Base-by-base conservation (phyloP, 176 grass and related monocot genomes). In the Panicum miliaceum region DNA sequence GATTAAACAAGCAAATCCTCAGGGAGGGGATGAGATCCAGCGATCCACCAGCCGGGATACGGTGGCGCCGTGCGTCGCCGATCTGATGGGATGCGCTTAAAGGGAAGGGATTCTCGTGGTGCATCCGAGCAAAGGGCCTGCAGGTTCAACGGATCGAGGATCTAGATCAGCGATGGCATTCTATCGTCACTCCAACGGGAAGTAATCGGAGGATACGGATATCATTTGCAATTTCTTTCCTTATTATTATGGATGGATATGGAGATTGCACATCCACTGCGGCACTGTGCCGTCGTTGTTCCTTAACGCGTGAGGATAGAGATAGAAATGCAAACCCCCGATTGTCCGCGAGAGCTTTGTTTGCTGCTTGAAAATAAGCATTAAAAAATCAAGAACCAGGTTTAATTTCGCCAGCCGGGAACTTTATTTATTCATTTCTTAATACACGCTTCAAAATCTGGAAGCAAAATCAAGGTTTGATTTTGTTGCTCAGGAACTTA, bases 1-100 rank as follows among this genome's bases (percentile, higher is more conserved):
- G 87, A 58, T 35, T 84, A 80, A 75, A 88, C 12, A 89, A 84
- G n/a, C 38, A 41, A 80, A 89, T 89, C 81, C 23, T 22, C 8
- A 9, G n/a, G 4, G 23, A 48, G 2, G 25, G 12, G 84, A 74
- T 84, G 67, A 63, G 34, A 70, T 89, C 58, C 41, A 50, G 37
- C 27, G 12, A 77, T 89, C 68, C 42, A 68, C 58, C 20, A 15
- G 20, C 47, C 25, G 73, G 62, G 50, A 76, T 75, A 85, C 13
- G 82, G 16, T 71, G 61, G 6, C 19, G 34, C 37, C 16, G 12
- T 41, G 68, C 68, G 78, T 27, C 79, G 61, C n/a, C 18, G 29
- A 41, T 68, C 23, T 6, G 16, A 52, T 60, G 11, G 78, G 22
- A 20, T 81, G 25, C 1, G 12, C 8, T 12, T 8, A 19, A 4